Percentiles rank a stretch among this genome's conserved stretches.
phyloP scores from a whole-genome alignment of 78 protist species.

The Dictyostelium citrinum region DNA sequence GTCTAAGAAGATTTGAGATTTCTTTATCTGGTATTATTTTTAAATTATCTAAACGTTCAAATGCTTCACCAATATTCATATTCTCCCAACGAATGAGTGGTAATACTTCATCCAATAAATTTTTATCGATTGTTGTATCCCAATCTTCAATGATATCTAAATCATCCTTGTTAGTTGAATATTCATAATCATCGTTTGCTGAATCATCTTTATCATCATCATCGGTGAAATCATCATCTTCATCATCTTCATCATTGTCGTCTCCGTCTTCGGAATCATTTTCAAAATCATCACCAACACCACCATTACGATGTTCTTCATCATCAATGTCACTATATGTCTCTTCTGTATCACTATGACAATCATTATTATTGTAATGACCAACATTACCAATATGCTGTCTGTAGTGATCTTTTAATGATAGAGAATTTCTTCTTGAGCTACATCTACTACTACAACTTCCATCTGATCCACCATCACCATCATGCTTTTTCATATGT shows the following conservation, averaged over 20 bases:
- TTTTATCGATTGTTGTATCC: constrained; percentile 53
- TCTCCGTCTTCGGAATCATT: constrained; percentile 18
- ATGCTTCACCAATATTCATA: constrained; percentile 77
- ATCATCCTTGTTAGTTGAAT: constrained; percentile 11
- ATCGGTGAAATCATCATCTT: constrained; percentile 48
- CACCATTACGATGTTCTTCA: constrained; percentile 9
- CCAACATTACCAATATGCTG: constrained; percentile 20
- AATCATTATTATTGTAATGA: constrained; percentile 18
- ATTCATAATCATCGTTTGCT: constrained; percentile 70
- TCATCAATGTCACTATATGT: constrained; percentile 20
- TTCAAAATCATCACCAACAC: constrained; percentile 61
- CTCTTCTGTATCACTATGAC: constrained; percentile 39
- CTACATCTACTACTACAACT: constrained; percentile 76
- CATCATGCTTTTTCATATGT: constrained; percentile 1
- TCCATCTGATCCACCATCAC: constrained; percentile 35
- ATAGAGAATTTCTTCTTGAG: constrained; percentile 51
- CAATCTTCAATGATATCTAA: constrained; percentile 15
- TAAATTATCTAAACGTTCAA: constrained; percentile 71
- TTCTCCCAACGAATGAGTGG: constrained; percentile 77
- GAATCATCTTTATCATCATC: constrained; percentile 75
- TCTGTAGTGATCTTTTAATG: neutral
- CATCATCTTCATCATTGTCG: constrained; percentile 49
- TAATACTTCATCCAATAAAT: constrained; percentile 53
- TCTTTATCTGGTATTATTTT: constrained; percentile 63
- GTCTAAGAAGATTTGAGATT: constrained; percentile 53